phyloP scores from a whole-genome alignment of 805 yeast species.

The Wickerhamomyces sydowiorum region DNA sequence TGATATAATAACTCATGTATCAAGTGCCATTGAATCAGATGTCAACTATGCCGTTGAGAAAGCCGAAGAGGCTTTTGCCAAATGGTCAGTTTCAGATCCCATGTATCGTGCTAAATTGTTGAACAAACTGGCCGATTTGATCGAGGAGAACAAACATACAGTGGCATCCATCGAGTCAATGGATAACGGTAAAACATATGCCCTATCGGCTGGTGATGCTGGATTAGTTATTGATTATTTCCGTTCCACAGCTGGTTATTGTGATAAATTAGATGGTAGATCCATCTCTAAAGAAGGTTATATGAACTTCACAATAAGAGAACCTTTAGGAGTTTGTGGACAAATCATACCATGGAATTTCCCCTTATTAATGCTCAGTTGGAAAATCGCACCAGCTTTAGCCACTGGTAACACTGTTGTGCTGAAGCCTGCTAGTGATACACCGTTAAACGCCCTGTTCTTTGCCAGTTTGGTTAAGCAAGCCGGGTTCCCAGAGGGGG shows the following conservation, averaged over 20 bases:
- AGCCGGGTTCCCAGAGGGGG: slow-evolving; percentile 74
- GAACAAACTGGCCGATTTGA: slow-evolving; percentile 58
- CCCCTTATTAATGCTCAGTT: slow-evolving; percentile 72
- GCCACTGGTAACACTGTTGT: slow-evolving; percentile 73
- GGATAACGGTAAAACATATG: slow-evolving; percentile 74
- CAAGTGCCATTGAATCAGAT: slow-evolving; percentile 54
- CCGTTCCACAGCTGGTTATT: slow-evolving; percentile 69
- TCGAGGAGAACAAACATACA: slow-evolving; percentile 58
- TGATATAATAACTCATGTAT: slow-evolving; percentile 51
- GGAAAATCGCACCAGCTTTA: slow-evolving; percentile 78
- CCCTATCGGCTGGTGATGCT: slow-evolving; percentile 63
- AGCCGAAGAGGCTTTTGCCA: slow-evolving; percentile 56
- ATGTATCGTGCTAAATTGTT: slow-evolving; percentile 45
- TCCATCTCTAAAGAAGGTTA: slow-evolving; percentile 57
- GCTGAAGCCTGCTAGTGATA: slow-evolving; percentile 71
- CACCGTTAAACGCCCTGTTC: slow-evolving; percentile 68
- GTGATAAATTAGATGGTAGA: slow-evolving; percentile 65
- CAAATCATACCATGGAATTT: slow-evolving; percentile 85
- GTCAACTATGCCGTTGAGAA: slow-evolving; percentile 66
- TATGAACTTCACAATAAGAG: slow-evolving; percentile 61
- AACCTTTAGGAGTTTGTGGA: slow-evolving; percentile 79
- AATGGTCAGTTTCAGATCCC: slow-evolving; percentile 60
- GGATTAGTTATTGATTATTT: slow-evolving; percentile 57
- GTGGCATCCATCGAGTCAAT: slow-evolving; percentile 65
- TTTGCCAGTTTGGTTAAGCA: slow-evolving; percentile 56